Percentiles rank a stretch among this genome's conserved stretches.
Evolutionary conservation across 1,284 basidiomycete genomes (phyloP).

Genomic region (Moesziomyces sp.): DNA sequence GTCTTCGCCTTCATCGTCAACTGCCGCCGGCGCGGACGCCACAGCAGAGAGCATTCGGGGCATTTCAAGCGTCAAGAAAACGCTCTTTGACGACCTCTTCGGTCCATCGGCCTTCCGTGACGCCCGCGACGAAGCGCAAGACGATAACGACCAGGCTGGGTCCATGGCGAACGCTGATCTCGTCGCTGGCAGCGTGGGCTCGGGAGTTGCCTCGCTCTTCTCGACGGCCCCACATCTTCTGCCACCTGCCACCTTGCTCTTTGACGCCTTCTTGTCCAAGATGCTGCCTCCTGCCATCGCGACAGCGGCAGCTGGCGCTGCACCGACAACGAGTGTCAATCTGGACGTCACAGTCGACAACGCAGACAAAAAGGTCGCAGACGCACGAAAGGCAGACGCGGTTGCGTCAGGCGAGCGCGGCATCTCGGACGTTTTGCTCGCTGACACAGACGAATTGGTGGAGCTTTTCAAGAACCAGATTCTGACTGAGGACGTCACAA

Average conservation of each 20-base stretch:
- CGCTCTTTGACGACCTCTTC: conserved; percentile 86
- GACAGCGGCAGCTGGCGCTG: neutral
- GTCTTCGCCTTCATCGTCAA: conserved; percentile 40
- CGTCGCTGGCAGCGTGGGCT: conserved; percentile 8
- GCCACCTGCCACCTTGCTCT: conserved; percentile 80
- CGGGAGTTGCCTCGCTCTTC: conserved; percentile 72
- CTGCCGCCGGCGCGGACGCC: conserved; percentile 7
- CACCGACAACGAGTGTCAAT: neutral
- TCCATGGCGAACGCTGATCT: neutral
- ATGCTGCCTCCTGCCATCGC: conserved; percentile 71
- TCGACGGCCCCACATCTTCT: conserved; percentile 81
- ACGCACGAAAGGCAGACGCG: conserved; percentile 2
- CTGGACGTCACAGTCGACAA: neutral
- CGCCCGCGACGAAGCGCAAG: conserved; percentile 12
- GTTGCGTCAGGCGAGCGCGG: conserved; percentile 8
- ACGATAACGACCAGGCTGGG: conserved; percentile 25
- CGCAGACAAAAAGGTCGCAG: neutral
- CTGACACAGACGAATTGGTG: conserved; percentile 42
- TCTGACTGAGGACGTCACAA: conserved; percentile 2
- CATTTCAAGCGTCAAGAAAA: conserved; percentile 76
- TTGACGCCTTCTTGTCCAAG: conserved; percentile 77
- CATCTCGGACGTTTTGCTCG: conserved; percentile 27
- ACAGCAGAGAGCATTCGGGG: conserved; percentile 71
- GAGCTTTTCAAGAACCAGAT: conserved; percentile 36
- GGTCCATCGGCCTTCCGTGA: conserved; percentile 73